phyloP scores from a whole-genome alignment of 495 filamentous ascomycete species.

The Aspergillus sparsus region DNA sequence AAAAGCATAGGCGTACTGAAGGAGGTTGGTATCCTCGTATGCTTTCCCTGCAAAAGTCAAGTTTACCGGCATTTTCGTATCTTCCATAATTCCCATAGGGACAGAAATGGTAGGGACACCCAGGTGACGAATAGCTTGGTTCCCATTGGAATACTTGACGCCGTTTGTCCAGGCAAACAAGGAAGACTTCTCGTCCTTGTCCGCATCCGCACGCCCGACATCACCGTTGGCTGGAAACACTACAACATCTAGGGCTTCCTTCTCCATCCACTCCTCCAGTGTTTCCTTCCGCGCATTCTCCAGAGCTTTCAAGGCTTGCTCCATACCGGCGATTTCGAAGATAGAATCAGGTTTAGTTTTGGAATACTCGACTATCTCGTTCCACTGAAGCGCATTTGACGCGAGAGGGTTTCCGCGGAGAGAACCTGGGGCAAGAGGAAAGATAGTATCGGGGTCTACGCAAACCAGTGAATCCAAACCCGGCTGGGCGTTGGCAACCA shows the following conservation, averaged over 20 bases:
- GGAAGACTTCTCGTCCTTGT: slow-evolving; percentile 30
- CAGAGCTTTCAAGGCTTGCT: slow-evolving; percentile 32
- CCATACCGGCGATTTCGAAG: slow-evolving; percentile 28
- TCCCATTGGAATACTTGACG: slow-evolving; percentile 41
- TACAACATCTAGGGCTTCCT: slow-evolving; percentile 34
- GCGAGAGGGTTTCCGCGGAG: slow-evolving; percentile 34
- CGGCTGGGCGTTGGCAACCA: slow-evolving; percentile 30
- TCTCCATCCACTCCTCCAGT: slow-evolving; percentile 39
- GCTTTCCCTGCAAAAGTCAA: slow-evolving; percentile 40
- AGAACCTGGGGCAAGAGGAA: slow-evolving; percentile 36
- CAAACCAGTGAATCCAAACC: slow-evolving; percentile 28
- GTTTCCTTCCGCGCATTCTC: slow-evolving; percentile 36
- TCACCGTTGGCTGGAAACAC: slow-evolving; percentile 39
- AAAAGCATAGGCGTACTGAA: slow-evolving; percentile 37
- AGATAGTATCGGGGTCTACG: slow-evolving; percentile 36
- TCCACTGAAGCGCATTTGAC: slow-evolving; percentile 34
- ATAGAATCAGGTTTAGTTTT: slow-evolving; percentile 29
- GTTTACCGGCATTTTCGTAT: slow-evolving; percentile 38
- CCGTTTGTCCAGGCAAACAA: slow-evolving; percentile 38
- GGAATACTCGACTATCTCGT: slow-evolving; percentile 39
- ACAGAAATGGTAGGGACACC: slow-evolving; percentile 40
- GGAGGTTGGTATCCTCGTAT: slow-evolving; percentile 34
- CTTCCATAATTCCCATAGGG: slow-evolving; percentile 42
- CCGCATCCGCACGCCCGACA: slow-evolving; percentile 34
- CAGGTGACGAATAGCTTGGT: slow-evolving; percentile 37